These are phyloP conservation scores for Heritiera fomes DNA, from an alignment of 345 rosid species.

Conservation along the genomic window DNA sequence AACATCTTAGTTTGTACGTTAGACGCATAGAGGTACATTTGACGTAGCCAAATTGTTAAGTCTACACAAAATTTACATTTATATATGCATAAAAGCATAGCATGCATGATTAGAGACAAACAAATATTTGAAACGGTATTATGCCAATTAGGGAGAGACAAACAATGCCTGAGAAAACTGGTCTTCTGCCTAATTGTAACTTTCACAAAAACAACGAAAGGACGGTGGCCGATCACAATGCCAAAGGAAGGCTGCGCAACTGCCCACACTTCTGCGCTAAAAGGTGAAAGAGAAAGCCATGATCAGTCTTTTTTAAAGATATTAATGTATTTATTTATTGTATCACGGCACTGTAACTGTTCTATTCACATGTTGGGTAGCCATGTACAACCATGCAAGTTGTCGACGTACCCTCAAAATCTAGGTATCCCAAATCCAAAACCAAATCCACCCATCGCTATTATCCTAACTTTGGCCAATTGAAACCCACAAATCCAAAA, in stretches of 20 bases:
- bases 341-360: not conserved
- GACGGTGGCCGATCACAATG: not conserved
- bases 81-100: too few species aligned
- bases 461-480: not conserved
- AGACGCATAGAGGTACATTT: too few species aligned
- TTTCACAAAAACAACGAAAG: too few species aligned
- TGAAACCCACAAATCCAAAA: slow-evolving; percentile 6
- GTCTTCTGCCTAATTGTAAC: too few species aligned
- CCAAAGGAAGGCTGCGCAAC: not conserved
- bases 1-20: too few species aligned
- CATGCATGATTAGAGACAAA: too few species aligned
- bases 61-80: too few species aligned
- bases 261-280: not conserved
- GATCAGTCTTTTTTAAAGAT: not conserved
- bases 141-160: too few species aligned
- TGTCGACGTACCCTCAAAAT: not conserved
- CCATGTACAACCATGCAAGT: not conserved
- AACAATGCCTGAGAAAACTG: too few species aligned
- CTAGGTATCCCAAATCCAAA: not conserved
- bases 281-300: too few species aligned
- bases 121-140: too few species aligned
- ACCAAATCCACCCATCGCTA: not conserved
- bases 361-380: not conserved
- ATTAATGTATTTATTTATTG: not conserved
- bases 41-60: too few species aligned